phyloP scores from a whole-genome alignment of 2,329 filamentous ascomycete species.

The Diplodia mutila region DNA sequence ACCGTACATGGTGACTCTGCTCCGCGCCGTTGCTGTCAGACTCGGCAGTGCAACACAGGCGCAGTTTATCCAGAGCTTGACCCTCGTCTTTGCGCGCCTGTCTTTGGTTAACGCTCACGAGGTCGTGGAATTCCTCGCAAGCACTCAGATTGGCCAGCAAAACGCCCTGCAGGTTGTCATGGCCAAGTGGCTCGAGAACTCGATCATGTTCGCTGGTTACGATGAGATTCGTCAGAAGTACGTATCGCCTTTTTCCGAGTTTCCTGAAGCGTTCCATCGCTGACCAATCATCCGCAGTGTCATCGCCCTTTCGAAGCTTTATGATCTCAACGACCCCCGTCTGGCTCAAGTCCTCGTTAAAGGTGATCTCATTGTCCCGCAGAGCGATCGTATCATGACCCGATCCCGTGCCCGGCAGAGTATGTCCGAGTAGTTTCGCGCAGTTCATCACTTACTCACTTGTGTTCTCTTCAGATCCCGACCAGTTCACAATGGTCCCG shows the following conservation, averaged over 20 bases:
- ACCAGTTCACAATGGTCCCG: slow-evolving; percentile 84
- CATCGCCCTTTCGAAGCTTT: slow-evolving; percentile 89
- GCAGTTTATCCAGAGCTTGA: slow-evolving; percentile 92
- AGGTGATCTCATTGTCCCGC: slow-evolving; percentile 83
- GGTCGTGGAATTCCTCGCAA: slow-evolving; percentile 87
- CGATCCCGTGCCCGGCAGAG: slow-evolving; percentile 84
- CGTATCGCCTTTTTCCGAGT: slow-evolving; percentile 39
- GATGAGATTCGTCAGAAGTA: slow-evolving; percentile 97
- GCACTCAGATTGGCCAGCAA: slow-evolving; percentile 76
- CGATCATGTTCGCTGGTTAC: slow-evolving; percentile 95
- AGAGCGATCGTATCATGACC: slow-evolving; percentile 86
- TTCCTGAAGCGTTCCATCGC: slow-evolving; percentile 24
- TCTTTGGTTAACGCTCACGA: slow-evolving; percentile 84
- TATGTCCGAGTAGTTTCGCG: slow-evolving; percentile 46
- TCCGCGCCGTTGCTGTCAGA: slow-evolving; percentile 84
- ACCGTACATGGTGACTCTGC: slow-evolving; percentile 83
- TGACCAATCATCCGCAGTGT: slow-evolving; percentile 59
- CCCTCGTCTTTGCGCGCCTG: slow-evolving; percentile 90
- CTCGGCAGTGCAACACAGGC: slow-evolving; percentile 82
- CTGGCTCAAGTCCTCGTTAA: slow-evolving; percentile 81
- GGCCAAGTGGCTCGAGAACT: slow-evolving; percentile 96
- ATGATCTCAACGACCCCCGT: slow-evolving; percentile 80
- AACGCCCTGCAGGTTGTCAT: slow-evolving; percentile 89
- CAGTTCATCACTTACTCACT: slow-evolving; percentile 14
- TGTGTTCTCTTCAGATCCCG: slow-evolving; percentile 64